A percentile compares a stretch with the other conserved stretches of the same genome.
These are phyloP conservation scores for Kodamaea suecica DNA, from an alignment of 1,139 yeast genomes.

Conservation along the genomic window DNA sequence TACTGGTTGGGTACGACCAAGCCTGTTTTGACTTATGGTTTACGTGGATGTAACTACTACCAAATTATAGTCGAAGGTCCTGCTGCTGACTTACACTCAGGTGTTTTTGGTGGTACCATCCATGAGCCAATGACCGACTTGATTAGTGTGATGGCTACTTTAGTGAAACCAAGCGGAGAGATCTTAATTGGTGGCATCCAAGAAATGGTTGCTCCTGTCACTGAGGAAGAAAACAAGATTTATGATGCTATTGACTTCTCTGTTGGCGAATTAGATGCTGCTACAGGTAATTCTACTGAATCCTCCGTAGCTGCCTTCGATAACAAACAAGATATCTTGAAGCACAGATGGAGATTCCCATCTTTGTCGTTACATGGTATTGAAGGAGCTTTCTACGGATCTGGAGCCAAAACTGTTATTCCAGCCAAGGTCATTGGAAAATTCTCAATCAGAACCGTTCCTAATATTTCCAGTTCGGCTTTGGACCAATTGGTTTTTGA, in stretches of 20 bases:
- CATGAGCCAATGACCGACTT: slow-evolving; percentile 98
- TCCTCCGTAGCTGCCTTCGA: slow-evolving; percentile 63
- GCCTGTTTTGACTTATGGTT: slow-evolving; percentile 95
- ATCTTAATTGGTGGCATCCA: slow-evolving; percentile 83
- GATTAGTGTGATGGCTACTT: slow-evolving; percentile 65
- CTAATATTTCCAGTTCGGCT: slow-evolving; percentile 79
- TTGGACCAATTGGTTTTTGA: slow-evolving; percentile 74
- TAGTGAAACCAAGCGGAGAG: slow-evolving; percentile 79
- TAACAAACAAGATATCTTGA: slow-evolving; percentile 77
- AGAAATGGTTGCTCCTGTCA: slow-evolving; percentile 94
- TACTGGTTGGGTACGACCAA: slow-evolving; percentile 97
- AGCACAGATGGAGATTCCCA: slow-evolving; percentile 99
- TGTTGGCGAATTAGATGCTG: slow-evolving; percentile 79
- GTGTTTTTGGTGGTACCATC: slow-evolving; percentile 94
- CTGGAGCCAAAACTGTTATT: slow-evolving; percentile 97
- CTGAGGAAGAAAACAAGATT: slow-evolving; percentile 70
- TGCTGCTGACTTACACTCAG: slow-evolving; percentile 95
- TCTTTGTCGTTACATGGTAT: slow-evolving; percentile 94
- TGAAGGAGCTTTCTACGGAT: slow-evolving; percentile 93
- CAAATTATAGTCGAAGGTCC: slow-evolving; percentile 83
- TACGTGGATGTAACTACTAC: slow-evolving; percentile 95
- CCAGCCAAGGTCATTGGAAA: slow-evolving; percentile 94
- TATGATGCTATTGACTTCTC: slow-evolving; percentile 87
- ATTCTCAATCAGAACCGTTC: slow-evolving; percentile 96
- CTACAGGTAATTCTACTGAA: slow-evolving; percentile 66